Percentiles rank a stretch among this genome's conserved stretches.
These are phyloP conservation scores for Emericellopsis atlantica DNA, from an alignment of 2,329 filamentous ascomycete species.

Conservation along the genomic window DNA sequence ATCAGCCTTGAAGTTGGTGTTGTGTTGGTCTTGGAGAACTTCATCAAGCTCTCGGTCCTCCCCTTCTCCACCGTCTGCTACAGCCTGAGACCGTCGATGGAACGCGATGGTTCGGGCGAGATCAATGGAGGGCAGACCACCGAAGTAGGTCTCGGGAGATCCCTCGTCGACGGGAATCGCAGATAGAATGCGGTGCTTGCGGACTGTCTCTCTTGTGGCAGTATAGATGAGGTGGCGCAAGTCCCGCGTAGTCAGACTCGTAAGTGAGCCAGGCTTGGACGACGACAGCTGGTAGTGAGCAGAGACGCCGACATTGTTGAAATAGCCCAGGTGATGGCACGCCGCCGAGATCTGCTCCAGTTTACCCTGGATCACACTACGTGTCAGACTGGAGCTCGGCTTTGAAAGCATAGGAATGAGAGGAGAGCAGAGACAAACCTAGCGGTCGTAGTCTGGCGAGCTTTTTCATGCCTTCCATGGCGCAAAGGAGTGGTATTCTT, in stretches of 20 bases:
- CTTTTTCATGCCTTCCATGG: background rate
- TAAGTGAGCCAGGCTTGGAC: constrained; percentile 6
- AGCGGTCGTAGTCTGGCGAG: background rate
- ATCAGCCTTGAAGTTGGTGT: constrained; percentile 16
- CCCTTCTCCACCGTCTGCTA: constrained; percentile 7
- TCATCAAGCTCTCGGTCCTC: constrained; percentile 25
- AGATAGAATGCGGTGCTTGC: constrained; percentile 25
- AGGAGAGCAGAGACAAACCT: background rate
- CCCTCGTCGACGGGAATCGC: constrained; percentile 26
- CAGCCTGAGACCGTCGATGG: constrained; percentile 9
- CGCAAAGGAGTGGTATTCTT: background rate
- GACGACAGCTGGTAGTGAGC: constrained; percentile 20
- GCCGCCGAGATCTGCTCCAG: constrained; percentile 29
- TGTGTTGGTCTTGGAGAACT: constrained; percentile 25
- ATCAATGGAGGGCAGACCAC: constrained; percentile 26
- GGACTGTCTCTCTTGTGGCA: constrained; percentile 20
- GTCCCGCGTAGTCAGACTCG: background rate
- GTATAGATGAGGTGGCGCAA: constrained; percentile 15
- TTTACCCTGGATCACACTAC: constrained; percentile 16
- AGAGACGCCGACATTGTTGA: constrained; percentile 27
- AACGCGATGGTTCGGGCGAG: constrained; percentile 23
- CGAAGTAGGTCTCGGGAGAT: constrained; percentile 25
- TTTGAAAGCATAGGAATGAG: background rate
- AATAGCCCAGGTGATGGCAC: constrained; percentile 26
- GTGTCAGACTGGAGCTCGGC: too few relatives aligned